phyloP scores from a whole-genome alignment of 768 basidiomycete species.

The Mrakia hoshinonis region DNA sequence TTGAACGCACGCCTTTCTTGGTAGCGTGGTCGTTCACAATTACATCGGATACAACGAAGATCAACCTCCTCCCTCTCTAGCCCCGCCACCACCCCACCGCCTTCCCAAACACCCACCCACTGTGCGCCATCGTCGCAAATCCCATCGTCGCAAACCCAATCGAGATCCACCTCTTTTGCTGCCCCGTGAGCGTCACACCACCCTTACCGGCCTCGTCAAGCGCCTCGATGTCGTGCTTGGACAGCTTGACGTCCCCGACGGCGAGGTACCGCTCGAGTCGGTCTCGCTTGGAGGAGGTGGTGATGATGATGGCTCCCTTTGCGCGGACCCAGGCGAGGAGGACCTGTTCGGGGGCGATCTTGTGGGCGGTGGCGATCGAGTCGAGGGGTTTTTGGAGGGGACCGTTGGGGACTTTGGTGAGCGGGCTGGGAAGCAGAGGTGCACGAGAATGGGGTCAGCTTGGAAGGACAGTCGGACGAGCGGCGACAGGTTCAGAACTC shows the following conservation, averaged over 20 bases:
- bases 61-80: neutral
- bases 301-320: constrained; percentile 48
- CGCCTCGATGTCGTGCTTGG: constrained; percentile 38
- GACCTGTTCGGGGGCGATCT: constrained; percentile 57
- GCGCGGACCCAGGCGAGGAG: constrained; percentile 59
- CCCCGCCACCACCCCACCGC: too few relatives aligned
- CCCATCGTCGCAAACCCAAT: neutral
- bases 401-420: constrained; percentile 55
- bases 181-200: constrained; percentile 25
- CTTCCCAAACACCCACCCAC: too few relatives aligned
- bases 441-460: neutral
- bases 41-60: too few relatives aligned
- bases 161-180: neutral
- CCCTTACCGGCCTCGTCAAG: constrained; percentile 41
- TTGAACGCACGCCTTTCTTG: too few relatives aligned
- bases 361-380: constrained; percentile 50
- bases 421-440: constrained; percentile 44
- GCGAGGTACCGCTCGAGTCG: constrained; percentile 61
- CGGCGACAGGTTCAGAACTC: neutral
- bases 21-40: too few relatives aligned
- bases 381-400: constrained; percentile 55
- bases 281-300: constrained; percentile 47
- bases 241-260: constrained; percentile 51
- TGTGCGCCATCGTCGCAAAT: neutral
- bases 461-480: neutral